Evolutionary conservation across 345 rosid genomes (phyloP).

Genomic region (Sapria himalayana): DNA sequence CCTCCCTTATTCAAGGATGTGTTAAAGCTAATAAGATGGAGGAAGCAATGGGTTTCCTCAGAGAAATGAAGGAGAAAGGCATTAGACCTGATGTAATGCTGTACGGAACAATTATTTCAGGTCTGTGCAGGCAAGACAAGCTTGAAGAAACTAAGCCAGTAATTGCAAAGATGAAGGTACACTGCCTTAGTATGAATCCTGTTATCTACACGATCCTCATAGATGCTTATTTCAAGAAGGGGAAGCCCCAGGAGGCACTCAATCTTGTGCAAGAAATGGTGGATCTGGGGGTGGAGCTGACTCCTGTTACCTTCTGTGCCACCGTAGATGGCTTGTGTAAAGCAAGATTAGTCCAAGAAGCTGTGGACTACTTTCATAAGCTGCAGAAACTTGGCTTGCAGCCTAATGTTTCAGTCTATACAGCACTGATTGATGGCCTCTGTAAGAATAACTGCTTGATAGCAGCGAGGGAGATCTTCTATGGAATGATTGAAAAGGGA

Average conservation of each 20-base stretch:
- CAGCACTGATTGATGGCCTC: slow-evolving; percentile 52
- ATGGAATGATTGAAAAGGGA: slow-evolving; percentile 24
- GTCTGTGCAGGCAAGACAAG: slow-evolving; percentile 31
- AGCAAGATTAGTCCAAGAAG: slow-evolving; percentile 31
- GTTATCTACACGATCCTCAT: slow-evolving; percentile 33
- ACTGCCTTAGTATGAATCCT: slow-evolving; percentile 23
- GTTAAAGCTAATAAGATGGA: slow-evolving; percentile 33
- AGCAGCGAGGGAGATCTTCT: slow-evolving; percentile 27
- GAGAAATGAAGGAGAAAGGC: slow-evolving; percentile 26
- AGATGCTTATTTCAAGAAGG: slow-evolving; percentile 45
- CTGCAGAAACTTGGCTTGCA: slow-evolving; percentile 26
- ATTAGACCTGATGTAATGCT: slow-evolving; percentile 31
- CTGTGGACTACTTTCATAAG: slow-evolving; percentile 24
- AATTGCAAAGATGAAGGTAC: slow-evolving; percentile 29
- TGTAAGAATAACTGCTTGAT: slow-evolving; percentile 37
- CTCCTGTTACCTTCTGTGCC: slow-evolving; percentile 45
- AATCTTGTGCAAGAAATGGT: slow-evolving; percentile 25
- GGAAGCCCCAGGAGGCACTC: slow-evolving; percentile 26
- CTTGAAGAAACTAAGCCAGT: slow-evolving; percentile 24
- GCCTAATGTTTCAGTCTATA: slow-evolving; percentile 41
- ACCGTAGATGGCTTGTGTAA: slow-evolving; percentile 65
- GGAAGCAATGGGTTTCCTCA: slow-evolving; percentile 21
- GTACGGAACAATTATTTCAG: slow-evolving; percentile 46
- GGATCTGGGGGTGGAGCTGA: slow-evolving; percentile 24
- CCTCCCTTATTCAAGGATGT: slow-evolving; percentile 38